phyloP scores from a whole-genome alignment of 768 basidiomycete genomes.

The Suillus subaureus region DNA sequence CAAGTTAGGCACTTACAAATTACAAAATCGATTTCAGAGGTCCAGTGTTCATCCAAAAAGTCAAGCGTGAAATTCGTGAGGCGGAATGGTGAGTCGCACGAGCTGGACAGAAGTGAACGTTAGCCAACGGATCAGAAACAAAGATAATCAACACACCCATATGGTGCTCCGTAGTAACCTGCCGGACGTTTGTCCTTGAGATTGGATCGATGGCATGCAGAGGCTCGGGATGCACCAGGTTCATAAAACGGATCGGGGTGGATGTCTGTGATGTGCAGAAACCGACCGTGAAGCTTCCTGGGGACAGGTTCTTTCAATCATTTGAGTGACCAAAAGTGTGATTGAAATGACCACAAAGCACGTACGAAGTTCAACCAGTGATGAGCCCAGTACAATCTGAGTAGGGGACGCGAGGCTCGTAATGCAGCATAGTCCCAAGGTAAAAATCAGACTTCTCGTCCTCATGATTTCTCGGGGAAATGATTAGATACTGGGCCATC shows the following conservation, averaged over 20 bases:
- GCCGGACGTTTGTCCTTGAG: constrained; percentile 55
- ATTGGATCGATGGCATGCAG: constrained; percentile 65
- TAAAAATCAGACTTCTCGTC: constrained; percentile 1
- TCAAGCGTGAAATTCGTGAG: constrained; percentile 83
- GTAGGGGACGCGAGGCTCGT: constrained; percentile 35
- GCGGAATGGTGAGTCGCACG: constrained; percentile 81
- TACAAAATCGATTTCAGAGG: constrained; percentile 85
- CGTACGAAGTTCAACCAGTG: not conserved
- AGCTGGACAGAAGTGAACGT: constrained; percentile 38
- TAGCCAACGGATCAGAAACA: not conserved
- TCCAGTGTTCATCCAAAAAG: constrained; percentile 77
- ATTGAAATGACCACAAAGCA: not conserved
- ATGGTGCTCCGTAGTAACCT: constrained; percentile 67
- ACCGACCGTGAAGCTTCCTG: constrained; percentile 63
- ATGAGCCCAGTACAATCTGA: constrained; percentile 43
- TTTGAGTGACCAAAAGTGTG: not conserved
- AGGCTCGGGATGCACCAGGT: constrained; percentile 48
- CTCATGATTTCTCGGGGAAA: constrained; percentile 1
- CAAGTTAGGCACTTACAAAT: constrained; percentile 59
- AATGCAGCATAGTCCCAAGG: constrained; percentile 6
- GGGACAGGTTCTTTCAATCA: constrained; percentile 32
- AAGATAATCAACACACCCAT: constrained; percentile 49
- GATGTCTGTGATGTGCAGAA: constrained; percentile 82
- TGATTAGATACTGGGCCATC: not conserved
- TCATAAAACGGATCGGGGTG: constrained; percentile 77